phyloP scores from a whole-genome alignment of 2,329 filamentous ascomycete genomes.

The Diplodia corticola region DNA sequence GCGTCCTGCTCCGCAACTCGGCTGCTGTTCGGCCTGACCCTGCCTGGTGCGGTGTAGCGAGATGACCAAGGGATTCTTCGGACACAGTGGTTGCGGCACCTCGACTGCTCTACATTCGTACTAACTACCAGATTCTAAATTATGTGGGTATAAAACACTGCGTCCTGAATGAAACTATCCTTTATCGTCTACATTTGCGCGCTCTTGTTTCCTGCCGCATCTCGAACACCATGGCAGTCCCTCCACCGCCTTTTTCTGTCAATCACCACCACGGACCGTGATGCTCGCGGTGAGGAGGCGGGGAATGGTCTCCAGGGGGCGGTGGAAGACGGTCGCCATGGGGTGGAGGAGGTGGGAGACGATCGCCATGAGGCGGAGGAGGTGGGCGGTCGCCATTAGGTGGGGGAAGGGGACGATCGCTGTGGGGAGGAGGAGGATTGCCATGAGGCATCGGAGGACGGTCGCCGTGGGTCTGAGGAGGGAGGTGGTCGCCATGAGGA shows the following conservation, averaged over 20 bases:
- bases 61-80: constrained; percentile 4
- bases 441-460: not conserved
- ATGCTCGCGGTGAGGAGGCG: not conserved
- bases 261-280: not conserved
- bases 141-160: constrained; percentile 2
- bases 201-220: not conserved
- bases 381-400: not conserved
- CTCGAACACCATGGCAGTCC: not conserved
- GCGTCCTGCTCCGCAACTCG: constrained; percentile 3
- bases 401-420: not conserved
- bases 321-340: not conserved
- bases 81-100: not conserved
- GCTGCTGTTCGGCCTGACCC: constrained; percentile 1
- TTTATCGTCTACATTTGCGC: not conserved
- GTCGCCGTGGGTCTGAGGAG: not conserved
- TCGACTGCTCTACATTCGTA: not conserved
- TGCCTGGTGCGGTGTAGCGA: constrained; percentile 9
- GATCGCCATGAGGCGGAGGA: not conserved
- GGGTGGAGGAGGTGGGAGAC: not conserved
- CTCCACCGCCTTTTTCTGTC: not conserved
- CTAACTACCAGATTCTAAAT: not conserved
- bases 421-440: not conserved
- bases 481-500: not conserved
- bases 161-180: not conserved
- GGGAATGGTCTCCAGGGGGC: not conserved